A percentile compares a stretch with the other conserved stretches of the same genome.
Conservation (phyloP, 208 protist species). For the Porcisia deanei region DNA sequence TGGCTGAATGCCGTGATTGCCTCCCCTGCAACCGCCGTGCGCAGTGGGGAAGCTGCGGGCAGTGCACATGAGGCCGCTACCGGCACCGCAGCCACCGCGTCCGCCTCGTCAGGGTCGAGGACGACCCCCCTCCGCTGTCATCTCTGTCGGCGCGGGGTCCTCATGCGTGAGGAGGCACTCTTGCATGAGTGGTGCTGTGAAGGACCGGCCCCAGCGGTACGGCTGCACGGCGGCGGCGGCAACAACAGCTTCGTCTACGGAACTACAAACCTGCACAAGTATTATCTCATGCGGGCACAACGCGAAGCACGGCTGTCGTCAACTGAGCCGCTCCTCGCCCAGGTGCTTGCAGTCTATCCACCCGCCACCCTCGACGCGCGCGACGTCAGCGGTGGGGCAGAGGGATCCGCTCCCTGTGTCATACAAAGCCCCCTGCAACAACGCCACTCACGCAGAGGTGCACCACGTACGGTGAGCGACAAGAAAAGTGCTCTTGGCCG, state of each 20-base stretch:
- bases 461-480: background rate
- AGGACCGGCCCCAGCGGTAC: conserved; percentile 42
- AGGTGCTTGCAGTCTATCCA: conserved; percentile 9
- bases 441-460: background rate
- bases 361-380: background rate
- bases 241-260: conserved; percentile 40
- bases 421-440: conserved; percentile 6
- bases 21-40: conserved; percentile 14
- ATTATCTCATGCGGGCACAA: conserved; percentile 71
- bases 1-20: conserved; percentile 24
- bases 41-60: background rate
- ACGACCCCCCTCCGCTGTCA: conserved; percentile 40
- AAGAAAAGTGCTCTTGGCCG: background rate
- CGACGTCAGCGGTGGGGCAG: background rate
- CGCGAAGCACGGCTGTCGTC: conserved; percentile 40
- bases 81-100: background rate
- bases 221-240: conserved; percentile 25
- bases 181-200: conserved; percentile 83
- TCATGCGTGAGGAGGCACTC: conserved; percentile 48
- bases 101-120: background rate
- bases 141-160: conserved; percentile 54
- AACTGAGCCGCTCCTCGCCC: conserved; percentile 42
- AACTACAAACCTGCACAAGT: conserved; percentile 58
- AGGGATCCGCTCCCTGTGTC: background rate
- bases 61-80: background rate